Evolutionary conservation across 2,329 filamentous ascomycete genomes (phyloP).

Genomic region (Fusarium albosuccineum): DNA sequence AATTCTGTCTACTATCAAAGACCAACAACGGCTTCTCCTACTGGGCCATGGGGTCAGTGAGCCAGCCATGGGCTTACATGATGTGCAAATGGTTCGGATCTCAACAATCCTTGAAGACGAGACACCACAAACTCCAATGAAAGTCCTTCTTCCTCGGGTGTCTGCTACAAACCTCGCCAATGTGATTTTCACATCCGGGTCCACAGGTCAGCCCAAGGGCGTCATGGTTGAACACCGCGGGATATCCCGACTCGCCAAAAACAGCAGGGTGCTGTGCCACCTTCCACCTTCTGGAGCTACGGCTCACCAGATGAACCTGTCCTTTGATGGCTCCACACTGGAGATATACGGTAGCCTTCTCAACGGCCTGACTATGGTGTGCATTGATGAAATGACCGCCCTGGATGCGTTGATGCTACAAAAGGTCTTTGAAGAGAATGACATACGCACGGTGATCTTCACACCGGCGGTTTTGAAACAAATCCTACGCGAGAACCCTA

Average conservation of each 20-base stretch:
- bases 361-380: constrained; percentile 26
- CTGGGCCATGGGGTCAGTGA: background rate
- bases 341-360: constrained; percentile 28
- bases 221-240: constrained; percentile 34
- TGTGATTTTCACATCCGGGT: constrained; percentile 43
- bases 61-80: background rate
- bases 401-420: constrained; percentile 16
- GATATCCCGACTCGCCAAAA: constrained; percentile 3
- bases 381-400: constrained; percentile 18
- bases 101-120: background rate
- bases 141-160: background rate
- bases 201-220: constrained; percentile 41
- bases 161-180: constrained; percentile 32
- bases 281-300: background rate
- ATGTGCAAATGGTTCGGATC: constrained; percentile 1
- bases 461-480: constrained; percentile 41
- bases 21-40: constrained; percentile 12
- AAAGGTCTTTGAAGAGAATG: constrained; percentile 18
- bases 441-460: constrained; percentile 19
- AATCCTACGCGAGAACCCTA: constrained; percentile 25
- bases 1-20: constrained; percentile 18
- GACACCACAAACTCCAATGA: background rate
- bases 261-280: background rate
- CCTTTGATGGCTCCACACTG: constrained; percentile 21
- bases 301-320: constrained; percentile 23